A percentile compares a stretch with the other conserved stretches of the same genome.
These are phyloP conservation scores for Populus deltoides DNA, from an alignment of 345 rosid genomes.

Conservation along the genomic window DNA sequence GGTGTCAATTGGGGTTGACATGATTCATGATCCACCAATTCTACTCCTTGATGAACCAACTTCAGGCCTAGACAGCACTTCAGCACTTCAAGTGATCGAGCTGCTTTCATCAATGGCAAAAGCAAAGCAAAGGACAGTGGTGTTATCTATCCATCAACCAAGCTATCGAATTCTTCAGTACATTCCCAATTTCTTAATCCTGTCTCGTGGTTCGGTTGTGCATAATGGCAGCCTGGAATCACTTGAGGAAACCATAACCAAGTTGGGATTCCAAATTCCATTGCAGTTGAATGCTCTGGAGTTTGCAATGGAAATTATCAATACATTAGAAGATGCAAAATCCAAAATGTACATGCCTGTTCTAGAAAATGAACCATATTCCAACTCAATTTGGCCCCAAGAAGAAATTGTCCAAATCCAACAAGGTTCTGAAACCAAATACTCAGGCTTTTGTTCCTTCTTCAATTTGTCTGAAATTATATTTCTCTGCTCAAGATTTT, in stretches of 20 bases:
- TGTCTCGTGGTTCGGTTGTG: conserved; percentile 27
- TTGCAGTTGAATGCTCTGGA: conserved; percentile 66
- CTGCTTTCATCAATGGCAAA: conserved; percentile 27
- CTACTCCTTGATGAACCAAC: conserved; percentile 33
- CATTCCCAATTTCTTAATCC: conserved; percentile 22
- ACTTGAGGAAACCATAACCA: conserved; percentile 57
- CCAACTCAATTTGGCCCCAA: conserved; percentile 34
- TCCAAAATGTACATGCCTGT: conserved; percentile 7
- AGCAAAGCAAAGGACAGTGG: conserved; percentile 17
- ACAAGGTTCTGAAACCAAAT: conserved; percentile 14
- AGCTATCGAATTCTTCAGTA: conserved; percentile 21
- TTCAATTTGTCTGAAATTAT: conserved; percentile 48
- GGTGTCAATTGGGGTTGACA: conserved; percentile 30
- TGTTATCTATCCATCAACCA: conserved; percentile 31
- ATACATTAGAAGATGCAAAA: conserved; percentile 37
- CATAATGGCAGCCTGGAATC: conserved; percentile 50
- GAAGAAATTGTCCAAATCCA: conserved; percentile 13
- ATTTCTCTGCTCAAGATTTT: conserved; percentile 69
- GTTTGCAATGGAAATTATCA: conserved; percentile 80
- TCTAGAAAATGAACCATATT: conserved; percentile 8
- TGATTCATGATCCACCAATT: conserved; percentile 30
- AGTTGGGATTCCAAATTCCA: conserved; percentile 65
- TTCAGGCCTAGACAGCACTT: conserved; percentile 26
- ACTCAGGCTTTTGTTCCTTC: conserved; percentile 8
- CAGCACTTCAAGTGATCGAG: conserved; percentile 27